Evolutionary conservation across 768 basidiomycete genomes (phyloP).

Genomic region (Podaxis sp.): DNA sequence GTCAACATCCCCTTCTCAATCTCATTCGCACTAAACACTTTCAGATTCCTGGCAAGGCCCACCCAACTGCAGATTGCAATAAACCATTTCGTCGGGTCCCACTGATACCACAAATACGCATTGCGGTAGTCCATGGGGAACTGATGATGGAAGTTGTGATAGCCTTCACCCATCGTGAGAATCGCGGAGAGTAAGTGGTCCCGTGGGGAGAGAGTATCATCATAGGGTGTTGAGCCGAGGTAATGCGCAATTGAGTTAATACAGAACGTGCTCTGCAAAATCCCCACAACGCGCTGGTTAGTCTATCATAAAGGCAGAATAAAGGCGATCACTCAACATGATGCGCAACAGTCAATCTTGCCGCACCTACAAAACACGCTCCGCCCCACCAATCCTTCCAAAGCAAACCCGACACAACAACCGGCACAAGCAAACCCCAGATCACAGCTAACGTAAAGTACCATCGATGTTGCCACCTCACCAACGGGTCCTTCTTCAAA

Average conservation of each 20-base stretch:
- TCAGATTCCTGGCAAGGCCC: conserved; percentile 79
- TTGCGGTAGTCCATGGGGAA: conserved; percentile 89
- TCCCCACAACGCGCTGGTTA: conserved; percentile 11
- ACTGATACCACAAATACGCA: conserved; percentile 80
- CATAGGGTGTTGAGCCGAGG: conserved; percentile 79
- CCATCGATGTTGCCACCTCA: conserved; percentile 77
- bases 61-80: conserved; percentile 62
- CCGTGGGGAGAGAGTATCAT: conserved; percentile 74
- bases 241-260: conserved; percentile 90
- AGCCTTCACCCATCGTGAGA: conserved; percentile 84
- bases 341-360: conserved; percentile 74
- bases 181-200: conserved; percentile 82
- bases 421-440: conserved; percentile 74
- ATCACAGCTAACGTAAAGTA: conserved; percentile 63
- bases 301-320: conserved; percentile 8
- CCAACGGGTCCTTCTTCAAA: conserved; percentile 63
- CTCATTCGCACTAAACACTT: conserved; percentile 86
- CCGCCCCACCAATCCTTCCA: conserved; percentile 82
- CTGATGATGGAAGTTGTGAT: conserved; percentile 90
- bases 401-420: conserved; percentile 63
- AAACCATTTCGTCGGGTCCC: conserved; percentile 96
- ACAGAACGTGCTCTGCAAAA: conserved; percentile 73
- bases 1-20: conserved; percentile 78
- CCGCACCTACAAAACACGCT: conserved; percentile 71
- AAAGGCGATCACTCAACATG: conserved; percentile 53